Conservation (phyloP, 2,329 filamentous ascomycete species). For the Pseudogymnoascus sp. region DNA sequence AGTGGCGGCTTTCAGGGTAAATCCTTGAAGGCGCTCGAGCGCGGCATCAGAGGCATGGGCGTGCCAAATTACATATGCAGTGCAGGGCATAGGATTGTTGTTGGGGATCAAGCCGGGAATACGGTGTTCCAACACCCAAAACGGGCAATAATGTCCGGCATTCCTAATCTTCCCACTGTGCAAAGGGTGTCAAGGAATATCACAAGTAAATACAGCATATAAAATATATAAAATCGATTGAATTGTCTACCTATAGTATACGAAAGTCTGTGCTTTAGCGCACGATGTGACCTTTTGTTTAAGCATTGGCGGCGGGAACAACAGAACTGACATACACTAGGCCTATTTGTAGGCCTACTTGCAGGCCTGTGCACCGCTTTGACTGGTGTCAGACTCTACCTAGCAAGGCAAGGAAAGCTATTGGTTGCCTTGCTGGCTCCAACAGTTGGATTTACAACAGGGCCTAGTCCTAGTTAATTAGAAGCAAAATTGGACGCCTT, state of each 20-base stretch:
- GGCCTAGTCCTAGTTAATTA: neutral
- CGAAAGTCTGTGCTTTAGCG: neutral
- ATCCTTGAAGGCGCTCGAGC: neutral
- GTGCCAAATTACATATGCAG: neutral
- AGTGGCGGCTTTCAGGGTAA: neutral
- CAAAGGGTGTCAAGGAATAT: too few species aligned
- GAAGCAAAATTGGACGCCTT: neutral
- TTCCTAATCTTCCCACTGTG: too few species aligned
- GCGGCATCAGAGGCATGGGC: neutral
- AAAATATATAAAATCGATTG: too few species aligned
- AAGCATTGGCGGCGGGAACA: neutral
- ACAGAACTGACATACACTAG: neutral
- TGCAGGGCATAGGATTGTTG: neutral
- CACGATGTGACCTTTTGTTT: neutral
- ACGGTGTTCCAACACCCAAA: too few species aligned
- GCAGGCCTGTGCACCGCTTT: neutral
- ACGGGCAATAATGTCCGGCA: too few species aligned
- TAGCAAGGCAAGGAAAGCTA: neutral
- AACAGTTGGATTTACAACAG: neutral
- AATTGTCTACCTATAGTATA: neutral
- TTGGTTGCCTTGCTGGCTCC: too few species aligned
- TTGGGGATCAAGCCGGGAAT: neutral
- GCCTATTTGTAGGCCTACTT: neutral
- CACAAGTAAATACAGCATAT: neutral
- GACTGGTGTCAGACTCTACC: neutral